Evolutionary conservation across 2,329 filamentous ascomycete genomes (phyloP), one percentile per base, ranked within the genome.

Genomic region (Aspergillus ochraceus): DNA sequence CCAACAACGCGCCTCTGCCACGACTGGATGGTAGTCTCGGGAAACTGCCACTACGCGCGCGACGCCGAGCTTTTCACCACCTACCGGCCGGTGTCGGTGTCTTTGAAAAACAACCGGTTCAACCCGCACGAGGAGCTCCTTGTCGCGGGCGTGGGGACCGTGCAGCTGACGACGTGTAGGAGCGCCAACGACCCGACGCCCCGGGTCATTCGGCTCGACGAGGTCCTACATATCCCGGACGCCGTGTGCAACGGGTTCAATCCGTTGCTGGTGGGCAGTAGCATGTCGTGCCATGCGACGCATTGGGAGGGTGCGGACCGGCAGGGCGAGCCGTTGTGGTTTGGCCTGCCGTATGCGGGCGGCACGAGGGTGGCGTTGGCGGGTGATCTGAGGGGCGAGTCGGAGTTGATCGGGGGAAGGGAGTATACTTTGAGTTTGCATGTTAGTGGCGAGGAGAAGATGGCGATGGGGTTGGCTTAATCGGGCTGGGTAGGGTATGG

Each of bases 1-100:
- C 1, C 79, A 74, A 54, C 69, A 80, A 11, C 74, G 72, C 24
- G 69, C 66, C 2, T 80, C 80, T 60, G 64, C 70, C 32, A 76
- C 74, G 67, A 70, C 66, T 20, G 69, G 70, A 67, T 71, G 68
- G 56, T 71, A 39, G 63, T 68, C 11, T 61, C 61, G 22, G 68
- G 69, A 11, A 73, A 74, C 60, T 64, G 65, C 52, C 72, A 75
- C 60, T 69, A 76, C 55, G 74, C 73, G 32, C 67, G 72, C 55
- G 71, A 76, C 55, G 64, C 64, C 39, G 64, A 67, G 42, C 59
- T 64, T 10, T 76, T 76, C 68, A 69, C 64, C 6, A 67, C 64
- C 39, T 76, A 76, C 60, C 65, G 64, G 4, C 58, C 68, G 2
- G 66, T 72, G 51, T 54, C 63, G 32, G 64, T 50, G 2, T 39